These are phyloP conservation scores for Cladophialophora carrionii DNA, from an alignment of 2,329 filamentous ascomycete species.

Conservation along the genomic window DNA sequence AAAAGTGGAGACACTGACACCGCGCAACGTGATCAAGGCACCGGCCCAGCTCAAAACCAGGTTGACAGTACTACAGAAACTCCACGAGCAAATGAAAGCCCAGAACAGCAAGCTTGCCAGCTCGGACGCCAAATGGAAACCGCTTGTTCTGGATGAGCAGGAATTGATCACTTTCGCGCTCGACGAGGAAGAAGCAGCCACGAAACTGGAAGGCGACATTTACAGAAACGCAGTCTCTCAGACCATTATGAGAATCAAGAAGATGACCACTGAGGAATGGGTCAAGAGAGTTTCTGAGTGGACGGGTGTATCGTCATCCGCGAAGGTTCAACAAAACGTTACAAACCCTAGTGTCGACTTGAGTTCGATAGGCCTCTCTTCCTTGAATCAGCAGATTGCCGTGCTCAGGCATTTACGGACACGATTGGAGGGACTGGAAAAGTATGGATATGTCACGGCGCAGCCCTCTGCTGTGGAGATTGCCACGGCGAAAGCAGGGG, in stretches of 20 bases:
- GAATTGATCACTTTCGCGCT: constrained; percentile 53
- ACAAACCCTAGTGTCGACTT: constrained; percentile 5
- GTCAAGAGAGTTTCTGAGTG: constrained; percentile 60
- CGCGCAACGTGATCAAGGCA: constrained; percentile 50
- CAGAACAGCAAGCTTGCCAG: constrained; percentile 48
- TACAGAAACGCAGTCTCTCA: constrained; percentile 86
- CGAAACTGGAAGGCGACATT: constrained; percentile 60
- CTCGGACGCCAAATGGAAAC: constrained; percentile 40
- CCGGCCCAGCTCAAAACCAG: constrained; percentile 50
- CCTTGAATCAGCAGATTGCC: constrained; percentile 66
- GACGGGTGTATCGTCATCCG: constrained; percentile 13
- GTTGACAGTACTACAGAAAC: constrained; percentile 48
- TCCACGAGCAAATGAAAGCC: constrained; percentile 49
- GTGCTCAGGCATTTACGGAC: constrained; percentile 67
- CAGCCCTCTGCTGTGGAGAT: constrained; percentile 70
- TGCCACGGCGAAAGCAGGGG: constrained; percentile 64
- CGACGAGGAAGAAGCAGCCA: constrained; percentile 72
- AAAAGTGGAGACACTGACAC: constrained; percentile 50
- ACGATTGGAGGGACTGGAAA: constrained; percentile 64
- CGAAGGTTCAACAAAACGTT: constrained; percentile 21
- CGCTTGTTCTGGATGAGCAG: constrained; percentile 47
- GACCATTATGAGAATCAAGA: constrained; percentile 73
- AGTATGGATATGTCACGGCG: constrained; percentile 73
- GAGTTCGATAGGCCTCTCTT: constrained; percentile 57
- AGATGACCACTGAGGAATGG: constrained; percentile 75